Conservation (phyloP, 23 red algal genomes). For the Gracilariopsis chorda region DNA sequence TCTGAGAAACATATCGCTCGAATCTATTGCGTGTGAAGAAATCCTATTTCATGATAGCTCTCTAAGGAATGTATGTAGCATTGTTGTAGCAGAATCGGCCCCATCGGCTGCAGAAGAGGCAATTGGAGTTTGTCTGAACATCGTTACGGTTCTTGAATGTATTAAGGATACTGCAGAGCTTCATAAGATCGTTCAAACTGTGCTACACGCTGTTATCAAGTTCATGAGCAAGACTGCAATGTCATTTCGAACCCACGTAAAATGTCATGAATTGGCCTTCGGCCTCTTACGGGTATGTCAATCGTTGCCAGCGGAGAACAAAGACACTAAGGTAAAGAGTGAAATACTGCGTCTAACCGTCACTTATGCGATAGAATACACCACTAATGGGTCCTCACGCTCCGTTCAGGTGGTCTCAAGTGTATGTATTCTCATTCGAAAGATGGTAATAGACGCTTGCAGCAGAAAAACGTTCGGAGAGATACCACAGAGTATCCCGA, state of each 20-base stretch:
- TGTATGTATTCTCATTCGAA: not conserved
- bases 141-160: not conserved
- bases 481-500: not conserved
- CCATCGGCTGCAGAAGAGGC: not conserved
- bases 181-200: not conserved
- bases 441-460: not conserved
- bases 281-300: not conserved
- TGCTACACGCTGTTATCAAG: not conserved
- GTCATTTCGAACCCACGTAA: not conserved
- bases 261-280: not conserved
- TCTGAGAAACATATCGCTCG: slow-evolving; percentile 20
- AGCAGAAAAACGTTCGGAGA: not conserved
- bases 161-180: not conserved
- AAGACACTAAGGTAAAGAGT: no score
- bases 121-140: slow-evolving; percentile 8
- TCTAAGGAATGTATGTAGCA: not conserved
- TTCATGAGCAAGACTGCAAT: not conserved
- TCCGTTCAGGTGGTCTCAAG: slow-evolving; percentile 3
- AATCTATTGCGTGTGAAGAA: not conserved
- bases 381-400: not conserved
- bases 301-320: not conserved
- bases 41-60: not conserved
- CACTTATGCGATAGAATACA: not conserved
- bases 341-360: not conserved
- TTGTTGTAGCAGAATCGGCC: not conserved